phyloP scores from a whole-genome alignment of 208 protist genomes.

The Trypanosoma scelopori region DNA sequence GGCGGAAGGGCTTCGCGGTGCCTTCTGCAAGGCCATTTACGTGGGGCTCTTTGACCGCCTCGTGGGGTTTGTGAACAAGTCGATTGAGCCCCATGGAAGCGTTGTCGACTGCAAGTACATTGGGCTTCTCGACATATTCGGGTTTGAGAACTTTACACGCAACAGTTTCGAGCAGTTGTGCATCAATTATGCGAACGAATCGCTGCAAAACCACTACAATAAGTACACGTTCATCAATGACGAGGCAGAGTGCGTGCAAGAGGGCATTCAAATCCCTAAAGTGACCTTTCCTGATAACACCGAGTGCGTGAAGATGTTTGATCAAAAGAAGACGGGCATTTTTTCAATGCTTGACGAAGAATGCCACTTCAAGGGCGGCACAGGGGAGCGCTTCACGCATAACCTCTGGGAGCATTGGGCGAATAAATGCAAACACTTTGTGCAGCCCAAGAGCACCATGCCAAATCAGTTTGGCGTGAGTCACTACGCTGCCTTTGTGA shows the following conservation, averaged over 20 bases:
- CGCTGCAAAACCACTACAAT: conserved; percentile 98
- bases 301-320: conserved; percentile 86
- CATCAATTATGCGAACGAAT: conserved; percentile 98
- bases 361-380: conserved; percentile 81
- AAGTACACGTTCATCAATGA: conserved; percentile 95
- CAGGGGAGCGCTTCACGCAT: conserved; percentile 63
- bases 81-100: conserved; percentile 59
- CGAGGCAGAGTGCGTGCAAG: conserved; percentile 87
- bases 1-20: conserved; percentile 78
- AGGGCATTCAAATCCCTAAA: conserved; percentile 79
- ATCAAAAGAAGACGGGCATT: conserved; percentile 71
- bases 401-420: conserved; percentile 73
- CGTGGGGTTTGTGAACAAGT: conserved; percentile 81
- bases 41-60: conserved; percentile 88
- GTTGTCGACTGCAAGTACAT: conserved; percentile 80
- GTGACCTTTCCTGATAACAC: conserved; percentile 89
- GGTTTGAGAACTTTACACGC: conserved; percentile 94
- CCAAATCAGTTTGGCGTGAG: conserved; percentile 87
- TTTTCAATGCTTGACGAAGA: conserved; percentile 92
- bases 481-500: conserved; percentile 91
- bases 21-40: conserved; percentile 91
- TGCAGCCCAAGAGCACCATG: conserved; percentile 80
- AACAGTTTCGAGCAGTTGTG: conserved; percentile 98
- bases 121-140: conserved; percentile 96
- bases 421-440: conserved; percentile 68